phyloP scores from a whole-genome alignment of 192 early-diverging fungal species.

The Coemansia sp. region DNA sequence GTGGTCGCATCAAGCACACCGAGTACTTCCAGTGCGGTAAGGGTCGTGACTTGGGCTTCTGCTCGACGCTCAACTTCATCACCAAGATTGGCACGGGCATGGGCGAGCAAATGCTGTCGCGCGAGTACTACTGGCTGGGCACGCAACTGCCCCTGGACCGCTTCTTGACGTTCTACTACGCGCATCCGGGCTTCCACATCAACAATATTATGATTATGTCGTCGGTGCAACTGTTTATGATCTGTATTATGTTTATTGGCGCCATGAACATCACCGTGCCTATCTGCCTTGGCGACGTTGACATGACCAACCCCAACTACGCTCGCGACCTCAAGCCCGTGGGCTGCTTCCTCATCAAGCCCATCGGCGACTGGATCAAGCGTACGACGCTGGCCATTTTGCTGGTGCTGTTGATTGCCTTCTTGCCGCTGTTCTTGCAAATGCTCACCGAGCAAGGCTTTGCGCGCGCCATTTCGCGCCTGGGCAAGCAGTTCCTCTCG shows the following conservation, averaged over 20 bases:
- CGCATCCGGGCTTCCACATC: constrained; percentile 87
- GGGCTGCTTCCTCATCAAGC: constrained; percentile 71
- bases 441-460: constrained; percentile 84
- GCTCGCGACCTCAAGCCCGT: constrained; percentile 50
- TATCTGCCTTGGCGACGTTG: constrained; percentile 62
- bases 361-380: constrained; percentile 80
- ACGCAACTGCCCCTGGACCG: constrained; percentile 81
- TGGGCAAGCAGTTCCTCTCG: constrained; percentile 80
- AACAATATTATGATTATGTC: constrained; percentile 88
- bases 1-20: constrained; percentile 84
- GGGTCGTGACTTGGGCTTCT: constrained; percentile 87
- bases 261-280: constrained; percentile 64
- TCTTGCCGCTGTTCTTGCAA: constrained; percentile 80
- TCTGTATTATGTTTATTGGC: constrained; percentile 74
- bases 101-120: constrained; percentile 92
- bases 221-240: constrained; percentile 79
- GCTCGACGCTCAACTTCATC: constrained; percentile 85
- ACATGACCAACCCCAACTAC: constrained; percentile 56
- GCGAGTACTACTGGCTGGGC: constrained; percentile 89
- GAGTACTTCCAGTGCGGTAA: constrained; percentile 93
- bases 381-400: constrained; percentile 79
- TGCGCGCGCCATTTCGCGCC: constrained; percentile 63
- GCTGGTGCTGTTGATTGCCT: constrained; percentile 77
- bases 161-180: constrained; percentile 86
- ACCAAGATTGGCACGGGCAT: constrained; percentile 91